Conservation (phyloP, 2,329 filamentous ascomycete species). For the Fusarium camptoceras region DNA sequence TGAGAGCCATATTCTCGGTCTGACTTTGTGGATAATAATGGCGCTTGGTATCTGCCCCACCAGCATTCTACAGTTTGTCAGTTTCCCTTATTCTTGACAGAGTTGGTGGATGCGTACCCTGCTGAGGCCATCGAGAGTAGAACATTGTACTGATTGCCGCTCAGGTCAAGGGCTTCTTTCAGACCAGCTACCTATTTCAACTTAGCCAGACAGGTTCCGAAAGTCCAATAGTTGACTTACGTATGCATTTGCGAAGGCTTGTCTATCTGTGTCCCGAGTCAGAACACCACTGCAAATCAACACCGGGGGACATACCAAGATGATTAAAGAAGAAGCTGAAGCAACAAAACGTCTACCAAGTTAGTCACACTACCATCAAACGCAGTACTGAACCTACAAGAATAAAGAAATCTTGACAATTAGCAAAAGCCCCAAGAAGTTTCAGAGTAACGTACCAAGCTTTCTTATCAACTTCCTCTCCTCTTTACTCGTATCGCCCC, state of each 20-base stretch:
- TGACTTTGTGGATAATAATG: constrained; percentile 69
- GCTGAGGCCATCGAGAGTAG: constrained; percentile 45
- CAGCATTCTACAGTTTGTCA: constrained; percentile 44
- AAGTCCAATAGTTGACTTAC: accelerated
- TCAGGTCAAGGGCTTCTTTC: constrained; percentile 57
- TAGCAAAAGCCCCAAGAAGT: accelerated
- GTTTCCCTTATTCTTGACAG: accelerated
- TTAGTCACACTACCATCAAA: not conserved
- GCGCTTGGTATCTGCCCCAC: constrained; percentile 69
- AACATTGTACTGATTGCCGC: constrained; percentile 54
- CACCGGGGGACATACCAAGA: not conserved
- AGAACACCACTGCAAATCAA: accelerated
- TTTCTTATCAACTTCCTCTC: constrained; percentile 36
- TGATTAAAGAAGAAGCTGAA: constrained; percentile 39
- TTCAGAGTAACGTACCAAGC: too few species aligned
- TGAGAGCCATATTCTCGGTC: constrained; percentile 69
- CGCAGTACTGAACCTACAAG: constrained; percentile 31
- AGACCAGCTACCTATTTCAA: constrained; percentile 53
- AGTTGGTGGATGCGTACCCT: constrained; percentile 37
- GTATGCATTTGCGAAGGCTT: constrained; percentile 37
- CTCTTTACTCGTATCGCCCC: constrained; percentile 33
- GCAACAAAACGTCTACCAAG: constrained; percentile 24
- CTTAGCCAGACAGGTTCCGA: accelerated
- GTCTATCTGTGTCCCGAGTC: not conserved
- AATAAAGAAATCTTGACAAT: constrained; percentile 49